Evolutionary conservation across 768 basidiomycete genomes (phyloP).

Genomic region (Lactifluus echinatus): DNA sequence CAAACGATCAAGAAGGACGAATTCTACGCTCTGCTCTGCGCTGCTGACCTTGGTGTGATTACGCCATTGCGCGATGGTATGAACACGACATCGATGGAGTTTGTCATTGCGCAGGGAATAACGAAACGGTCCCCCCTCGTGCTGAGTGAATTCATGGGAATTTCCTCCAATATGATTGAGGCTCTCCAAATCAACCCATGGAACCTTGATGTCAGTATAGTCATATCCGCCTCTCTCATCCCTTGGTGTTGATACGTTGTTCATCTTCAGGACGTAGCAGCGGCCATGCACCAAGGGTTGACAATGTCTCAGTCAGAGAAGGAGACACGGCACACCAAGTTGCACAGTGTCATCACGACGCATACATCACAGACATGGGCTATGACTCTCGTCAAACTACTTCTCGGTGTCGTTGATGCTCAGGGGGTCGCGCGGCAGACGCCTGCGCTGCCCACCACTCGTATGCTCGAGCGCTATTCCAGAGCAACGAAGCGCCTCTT

Average conservation of each 20-base stretch:
- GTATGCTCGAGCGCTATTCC: conserved; percentile 53
- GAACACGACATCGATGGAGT: conserved; percentile 99
- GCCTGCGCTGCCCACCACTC: conserved; percentile 62
- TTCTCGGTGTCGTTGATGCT: conserved; percentile 71
- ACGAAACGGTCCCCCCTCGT: conserved; percentile 82
- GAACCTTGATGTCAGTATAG: conserved; percentile 69
- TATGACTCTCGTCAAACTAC: conserved; percentile 77
- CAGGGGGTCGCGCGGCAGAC: conserved; percentile 78
- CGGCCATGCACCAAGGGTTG: conserved; percentile 84
- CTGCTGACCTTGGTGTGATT: conserved; percentile 91
- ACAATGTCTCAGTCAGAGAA: conserved; percentile 76
- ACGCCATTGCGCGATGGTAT: conserved; percentile 95
- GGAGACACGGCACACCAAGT: conserved; percentile 55
- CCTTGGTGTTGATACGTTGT: background rate
- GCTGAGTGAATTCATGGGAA: conserved; percentile 97
- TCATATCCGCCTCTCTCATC: background rate
- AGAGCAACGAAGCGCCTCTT: conserved; percentile 76
- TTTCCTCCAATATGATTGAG: conserved; percentile 83
- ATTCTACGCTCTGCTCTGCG: conserved; percentile 89
- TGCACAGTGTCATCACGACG: conserved; percentile 80
- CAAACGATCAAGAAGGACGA: conserved; percentile 97
- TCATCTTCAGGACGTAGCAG: conserved; percentile 59
- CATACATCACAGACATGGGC: conserved; percentile 97
- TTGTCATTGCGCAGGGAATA: conserved; percentile 85
- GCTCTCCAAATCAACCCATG: conserved; percentile 93